A percentile compares a stretch with the other conserved stretches of the same genome.
Conservation (phyloP, 306 rosid genomes). For the Inga leiocalycina region DNA sequence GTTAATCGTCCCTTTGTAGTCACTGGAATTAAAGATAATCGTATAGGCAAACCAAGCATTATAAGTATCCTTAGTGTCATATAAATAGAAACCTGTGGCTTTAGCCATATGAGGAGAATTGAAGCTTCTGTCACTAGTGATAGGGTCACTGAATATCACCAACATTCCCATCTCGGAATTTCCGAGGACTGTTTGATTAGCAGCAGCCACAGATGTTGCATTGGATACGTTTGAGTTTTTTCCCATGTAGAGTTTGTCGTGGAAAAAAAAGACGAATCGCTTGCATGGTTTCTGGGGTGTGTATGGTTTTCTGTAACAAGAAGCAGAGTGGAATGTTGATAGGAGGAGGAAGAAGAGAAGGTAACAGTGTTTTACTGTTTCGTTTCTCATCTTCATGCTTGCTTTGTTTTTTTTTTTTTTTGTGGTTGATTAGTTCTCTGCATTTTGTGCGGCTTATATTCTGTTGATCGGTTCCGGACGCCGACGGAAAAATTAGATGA, state of each 20-base stretch:
- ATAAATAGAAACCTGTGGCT: slow-evolving; percentile 59
- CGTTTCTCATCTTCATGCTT: not conserved
- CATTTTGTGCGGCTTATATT: not conserved
- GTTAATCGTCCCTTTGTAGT: slow-evolving; percentile 50
- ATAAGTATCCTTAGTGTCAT: slow-evolving; percentile 41
- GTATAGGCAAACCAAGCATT: slow-evolving; percentile 60
- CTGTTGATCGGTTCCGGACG: not conserved
- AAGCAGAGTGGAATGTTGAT: not conserved
- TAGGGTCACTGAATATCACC: slow-evolving; percentile 37
- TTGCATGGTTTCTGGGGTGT: slow-evolving; percentile 44
- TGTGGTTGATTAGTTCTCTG: not conserved
- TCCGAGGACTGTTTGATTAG: slow-evolving; percentile 36
- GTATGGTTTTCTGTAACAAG: not conserved
- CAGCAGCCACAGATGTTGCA: slow-evolving; percentile 38
- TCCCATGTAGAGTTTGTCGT: slow-evolving; percentile 43
- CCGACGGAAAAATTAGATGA: not conserved
- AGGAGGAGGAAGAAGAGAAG: not conserved
- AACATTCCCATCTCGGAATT: slow-evolving; percentile 25
- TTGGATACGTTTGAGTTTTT: slow-evolving; percentile 18
- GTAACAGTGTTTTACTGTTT: not conserved
- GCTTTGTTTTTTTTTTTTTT: not conserved
- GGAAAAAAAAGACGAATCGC: slow-evolving; percentile 46
- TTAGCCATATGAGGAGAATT: slow-evolving; percentile 36
- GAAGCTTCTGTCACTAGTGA: slow-evolving; percentile 40
- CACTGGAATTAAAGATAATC: slow-evolving; percentile 56